Conservation (phyloP, 805 yeast species). For the Hanseniaspora meyeri region DNA sequence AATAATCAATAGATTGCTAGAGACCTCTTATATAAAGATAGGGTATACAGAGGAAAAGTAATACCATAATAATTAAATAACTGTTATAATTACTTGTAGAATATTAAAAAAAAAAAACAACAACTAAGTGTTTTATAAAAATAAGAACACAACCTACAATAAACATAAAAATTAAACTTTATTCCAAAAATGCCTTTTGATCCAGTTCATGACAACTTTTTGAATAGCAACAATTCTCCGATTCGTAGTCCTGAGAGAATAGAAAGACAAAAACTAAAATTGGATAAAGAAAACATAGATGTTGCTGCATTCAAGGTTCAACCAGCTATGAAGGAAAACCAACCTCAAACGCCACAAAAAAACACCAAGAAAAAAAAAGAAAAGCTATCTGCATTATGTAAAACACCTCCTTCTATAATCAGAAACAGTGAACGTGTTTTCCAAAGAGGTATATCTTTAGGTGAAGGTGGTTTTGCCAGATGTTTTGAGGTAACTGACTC, state of each 20-base stretch:
- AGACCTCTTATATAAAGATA: no score
- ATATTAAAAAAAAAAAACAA: not conserved
- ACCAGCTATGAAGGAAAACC: not conserved
- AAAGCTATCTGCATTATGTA: constrained; percentile 79
- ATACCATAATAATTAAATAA: no score
- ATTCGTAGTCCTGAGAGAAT: constrained; percentile 12
- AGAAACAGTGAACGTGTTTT: constrained; percentile 83
- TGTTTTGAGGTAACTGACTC: constrained; percentile 94
- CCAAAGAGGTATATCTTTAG: constrained; percentile 78
- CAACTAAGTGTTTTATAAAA: not conserved
- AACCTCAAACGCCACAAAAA: constrained; percentile 30
- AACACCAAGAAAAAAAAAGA: constrained; percentile 54
- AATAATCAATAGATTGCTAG: not conserved
- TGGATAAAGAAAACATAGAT: constrained; percentile 19
- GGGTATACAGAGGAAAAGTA: no score
- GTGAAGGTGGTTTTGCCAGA: constrained; percentile 98
- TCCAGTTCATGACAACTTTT: constrained; percentile 9
- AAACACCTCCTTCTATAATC: constrained; percentile 91
- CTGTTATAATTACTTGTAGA: no score
- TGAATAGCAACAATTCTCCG: constrained; percentile 11
- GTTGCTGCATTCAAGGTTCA: constrained; percentile 10
- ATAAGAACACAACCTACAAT: not conserved
- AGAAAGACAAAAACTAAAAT: not conserved
- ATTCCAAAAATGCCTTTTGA: constrained; percentile 11
- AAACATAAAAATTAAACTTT: not conserved